Conservation (phyloP, 306 rosid genomes). For the Inga leiocalycina region DNA sequence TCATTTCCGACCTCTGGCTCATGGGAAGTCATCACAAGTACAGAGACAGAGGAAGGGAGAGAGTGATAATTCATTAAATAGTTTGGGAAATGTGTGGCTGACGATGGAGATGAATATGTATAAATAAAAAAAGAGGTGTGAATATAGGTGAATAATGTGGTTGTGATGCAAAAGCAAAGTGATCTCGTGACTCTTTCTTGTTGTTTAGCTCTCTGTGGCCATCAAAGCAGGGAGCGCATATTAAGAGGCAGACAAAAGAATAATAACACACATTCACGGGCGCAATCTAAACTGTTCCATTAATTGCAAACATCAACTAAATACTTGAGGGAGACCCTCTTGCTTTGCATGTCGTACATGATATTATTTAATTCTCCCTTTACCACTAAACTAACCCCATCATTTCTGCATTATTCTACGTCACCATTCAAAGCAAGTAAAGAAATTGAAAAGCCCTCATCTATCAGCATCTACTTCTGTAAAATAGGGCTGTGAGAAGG, state of each 20-base stretch:
- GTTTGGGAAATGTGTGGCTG: slow-evolving; percentile 18
- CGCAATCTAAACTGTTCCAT: slow-evolving; percentile 37
- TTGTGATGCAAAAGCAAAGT: slow-evolving; percentile 34
- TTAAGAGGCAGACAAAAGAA: slow-evolving; percentile 37
- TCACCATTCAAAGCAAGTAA: slow-evolving; percentile 16
- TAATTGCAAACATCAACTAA: neutral
- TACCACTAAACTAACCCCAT: neutral
- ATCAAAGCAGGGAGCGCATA: slow-evolving; percentile 30
- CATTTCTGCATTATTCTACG: neutral
- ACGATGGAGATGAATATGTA: neutral
- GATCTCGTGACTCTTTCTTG: slow-evolving; percentile 60
- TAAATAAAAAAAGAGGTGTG: neutral
- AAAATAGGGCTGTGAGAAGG: neutral
- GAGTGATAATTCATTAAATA: neutral
- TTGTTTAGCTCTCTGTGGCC: slow-evolving; percentile 57
- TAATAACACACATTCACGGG: slow-evolving; percentile 58
- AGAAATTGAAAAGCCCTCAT: neutral
- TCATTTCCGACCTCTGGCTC: slow-evolving; percentile 2
- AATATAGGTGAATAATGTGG: slow-evolving; percentile 38
- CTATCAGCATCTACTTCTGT: neutral
- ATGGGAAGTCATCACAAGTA: slow-evolving; percentile 7
- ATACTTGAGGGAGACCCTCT: slow-evolving; percentile 18
- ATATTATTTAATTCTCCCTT: neutral
- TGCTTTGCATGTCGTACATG: neutral
- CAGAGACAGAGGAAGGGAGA: neutral